Evolutionary conservation across 1,139 yeast genomes (phyloP), one percentile per base, ranked within the genome.

Genomic region (Geotrichum klebahnii): DNA sequence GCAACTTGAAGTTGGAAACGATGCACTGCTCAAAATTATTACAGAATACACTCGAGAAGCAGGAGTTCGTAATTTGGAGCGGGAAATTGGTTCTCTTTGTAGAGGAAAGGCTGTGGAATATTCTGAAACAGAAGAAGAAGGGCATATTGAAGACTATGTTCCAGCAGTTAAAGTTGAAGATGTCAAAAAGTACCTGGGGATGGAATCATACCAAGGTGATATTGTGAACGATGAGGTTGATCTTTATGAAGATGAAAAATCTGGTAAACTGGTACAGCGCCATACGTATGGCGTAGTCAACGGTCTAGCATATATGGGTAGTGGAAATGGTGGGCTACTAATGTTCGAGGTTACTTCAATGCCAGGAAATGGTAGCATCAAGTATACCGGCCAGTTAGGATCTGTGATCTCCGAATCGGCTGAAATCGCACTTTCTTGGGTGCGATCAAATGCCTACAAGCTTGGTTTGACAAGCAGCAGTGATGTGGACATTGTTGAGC

Each of bases 241-340:
- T 38, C 64, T 65, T 19, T 59, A 59, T 46, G 49, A 49, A 3
- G 58, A 55, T 12, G 48, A 50, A 17, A 44, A 40, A 10, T 49
- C 51, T n/a, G 68, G 69, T 17, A 50, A 53, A 3, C 50, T 70
- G 58, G 34, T 57, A 53, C 59, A 63, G 52, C 57, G 78, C 69
- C 60, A 68, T 33, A 72, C 73, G 24, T 76, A 75, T 56, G 97
- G 97, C 1, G 79, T 87, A 10, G 96, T 88, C n/a, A 87, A 88
- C 65, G 97, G 97, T 0, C 72, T 89, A 50, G 88, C 96, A 0
- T 89, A 88, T 65, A 87, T 85, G 69, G 81, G 90, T 1, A 87
- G 86, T 59, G 97, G 96, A 0, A 81, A 86, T 14, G 97, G 97
- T 0, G 84, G 95, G 1, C 81, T 86, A 0, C 72, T 89, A 48